Evolutionary conservation across 768 basidiomycete species (phyloP), one percentile per base, ranked within the genome.

Genomic region (Kwoniella bestiolae): DNA sequence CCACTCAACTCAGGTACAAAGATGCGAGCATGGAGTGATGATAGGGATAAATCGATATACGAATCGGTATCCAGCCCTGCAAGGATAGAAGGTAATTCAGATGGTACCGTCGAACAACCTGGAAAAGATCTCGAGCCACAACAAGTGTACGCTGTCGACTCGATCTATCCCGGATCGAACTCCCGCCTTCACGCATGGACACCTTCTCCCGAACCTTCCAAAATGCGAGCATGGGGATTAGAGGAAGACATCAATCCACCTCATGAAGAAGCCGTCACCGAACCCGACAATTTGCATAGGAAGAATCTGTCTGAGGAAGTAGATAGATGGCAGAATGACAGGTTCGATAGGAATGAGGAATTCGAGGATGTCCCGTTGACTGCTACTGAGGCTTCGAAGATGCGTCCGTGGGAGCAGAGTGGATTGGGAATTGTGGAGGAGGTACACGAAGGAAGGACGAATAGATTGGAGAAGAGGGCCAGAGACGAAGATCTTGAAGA

Each of bases 201-300:
- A 46, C 41, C 44, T 46, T 46, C 44, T 8, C 50, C 50, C 5
- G 50, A 52, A 52, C 46, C 58, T 32, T 60, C 58, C 28, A 60
- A 60, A 23, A 60, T 60, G 58, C 45, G 58, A 49, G 58, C 58
- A 23, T 60, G 58, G 58, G 31, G 46, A 18, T n/a, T 55, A 3
- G 52, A 55, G n/a, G 52, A 55, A 34, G n/a, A 55, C n/a, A 29
- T 6, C 31, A 25, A 55, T 34, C 6, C 6, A 18, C 49, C 6
- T 7, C 25, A 51, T 9, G 14, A 18, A 34, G 11, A 18, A 14
- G 52, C 21, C 8, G 5, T 55, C 7, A 34, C 52, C n/a, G 32
- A 11, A 21, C 52, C 29, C 0, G 18, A 18, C 4, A 12, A 55
- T n/a, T 5, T 0, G 14, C 3, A 38, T 35, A 31, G 3, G 50